Conservation (phyloP, 2,329 filamentous ascomycete genomes). For the Lasiodiplodia sp. region DNA sequence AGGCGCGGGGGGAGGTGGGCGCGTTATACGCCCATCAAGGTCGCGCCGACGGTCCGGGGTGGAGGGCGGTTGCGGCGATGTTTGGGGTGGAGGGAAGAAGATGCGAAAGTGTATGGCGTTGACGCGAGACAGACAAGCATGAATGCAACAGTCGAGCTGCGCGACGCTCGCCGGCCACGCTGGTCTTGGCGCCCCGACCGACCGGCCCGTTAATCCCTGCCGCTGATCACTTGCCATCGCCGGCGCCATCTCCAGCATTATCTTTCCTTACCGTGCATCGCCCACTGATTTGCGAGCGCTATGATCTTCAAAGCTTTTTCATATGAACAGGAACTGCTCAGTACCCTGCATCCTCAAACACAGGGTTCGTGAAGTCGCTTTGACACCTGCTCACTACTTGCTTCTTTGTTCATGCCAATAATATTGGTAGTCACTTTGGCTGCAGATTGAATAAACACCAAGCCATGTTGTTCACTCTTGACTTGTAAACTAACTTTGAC, state of each 20-base stretch:
- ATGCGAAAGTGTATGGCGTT: neutral
- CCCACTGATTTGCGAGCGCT: neutral
- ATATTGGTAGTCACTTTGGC: neutral
- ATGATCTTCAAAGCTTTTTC: neutral
- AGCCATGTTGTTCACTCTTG: neutral
- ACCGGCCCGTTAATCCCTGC: conserved; percentile 13
- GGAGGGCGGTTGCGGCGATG: neutral
- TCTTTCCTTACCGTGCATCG: neutral
- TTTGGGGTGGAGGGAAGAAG: neutral
- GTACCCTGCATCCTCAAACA: neutral
- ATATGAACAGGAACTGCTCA: neutral
- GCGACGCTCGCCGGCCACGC: conserved; percentile 17
- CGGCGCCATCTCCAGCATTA: neutral
- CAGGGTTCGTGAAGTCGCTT: neutral
- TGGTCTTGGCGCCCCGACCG: conserved; percentile 15
- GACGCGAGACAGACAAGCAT: conserved; percentile 10
- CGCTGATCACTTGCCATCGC: neutral
- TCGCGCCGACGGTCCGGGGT: neutral
- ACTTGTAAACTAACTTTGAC: neutral
- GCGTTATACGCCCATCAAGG: conserved; percentile 25
- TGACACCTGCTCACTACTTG: neutral
- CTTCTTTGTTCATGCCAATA: neutral
- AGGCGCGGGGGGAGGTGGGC: conserved; percentile 19
- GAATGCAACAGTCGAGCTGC: conserved; percentile 14
- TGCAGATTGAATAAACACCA: no score